Evolutionary conservation across 2,329 filamentous ascomycete genomes (phyloP).

Genomic region (Talaromyces marneffei): DNA sequence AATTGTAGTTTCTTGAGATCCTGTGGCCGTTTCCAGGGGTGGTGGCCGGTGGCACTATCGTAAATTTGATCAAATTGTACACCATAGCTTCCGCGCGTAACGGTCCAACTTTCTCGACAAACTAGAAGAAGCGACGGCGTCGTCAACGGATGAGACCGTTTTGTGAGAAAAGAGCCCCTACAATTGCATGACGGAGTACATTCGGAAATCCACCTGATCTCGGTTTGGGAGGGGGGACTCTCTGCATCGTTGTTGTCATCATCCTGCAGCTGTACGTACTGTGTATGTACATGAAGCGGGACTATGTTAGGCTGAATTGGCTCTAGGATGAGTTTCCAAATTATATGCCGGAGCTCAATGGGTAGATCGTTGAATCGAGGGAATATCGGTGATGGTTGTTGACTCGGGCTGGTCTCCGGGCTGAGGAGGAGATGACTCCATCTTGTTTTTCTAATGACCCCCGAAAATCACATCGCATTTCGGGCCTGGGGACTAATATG

Average conservation of each 20-base stretch:
- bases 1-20: too few relatives aligned
- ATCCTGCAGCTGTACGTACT: neutral
- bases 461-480: neutral
- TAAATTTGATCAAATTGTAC: neutral
- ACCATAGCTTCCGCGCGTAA: neutral
- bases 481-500: neutral
- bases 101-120: neutral
- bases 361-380: neutral
- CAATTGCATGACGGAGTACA: neutral
- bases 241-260: neutral
- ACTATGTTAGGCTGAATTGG: neutral
- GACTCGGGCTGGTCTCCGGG: neutral
- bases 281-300: neutral
- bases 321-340: neutral
- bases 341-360: neutral
- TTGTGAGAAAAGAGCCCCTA: neutral
- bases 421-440: neutral
- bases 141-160: neutral
- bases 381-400: neutral
- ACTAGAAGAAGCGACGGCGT: neutral
- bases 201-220: neutral
- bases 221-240: neutral
- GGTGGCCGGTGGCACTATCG: neutral
- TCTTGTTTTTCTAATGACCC: neutral
- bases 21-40: neutral